Base-by-base conservation (phyloP, 306 rosid species). In the Lathyrus sativus region DNA sequence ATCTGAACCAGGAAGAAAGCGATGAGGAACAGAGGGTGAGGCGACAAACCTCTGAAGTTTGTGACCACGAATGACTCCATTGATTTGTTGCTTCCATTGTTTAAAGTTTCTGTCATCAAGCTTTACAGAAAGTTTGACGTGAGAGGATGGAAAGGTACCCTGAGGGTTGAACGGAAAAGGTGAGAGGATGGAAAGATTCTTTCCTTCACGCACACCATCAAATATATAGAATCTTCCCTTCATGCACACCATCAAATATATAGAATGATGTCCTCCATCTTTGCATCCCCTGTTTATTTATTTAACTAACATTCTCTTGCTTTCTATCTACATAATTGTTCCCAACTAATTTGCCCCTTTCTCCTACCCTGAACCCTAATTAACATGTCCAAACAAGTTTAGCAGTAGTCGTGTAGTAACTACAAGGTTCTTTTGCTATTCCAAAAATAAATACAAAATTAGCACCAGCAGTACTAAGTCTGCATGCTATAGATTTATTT, bases 401-500 rank as follows among this genome's bases (percentile, higher is more conserved):
- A 56, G 51, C 58, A 18, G 41, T 57, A 43, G 26, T 48, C 43
- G 12, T 76, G 43, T 9, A 42, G 39, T 42, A 39, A 49, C 60
- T 65, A 35, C 43, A 11, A 33, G 60, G 46, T 66, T 24, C 61
- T 17, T 71, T 65, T 39, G 39, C 70, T 43, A 22, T 64, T 6
- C 41, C 48, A 14, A 48, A 56, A n/a, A 56, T 56, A 56, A 19
- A 35, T 15, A 33, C 42, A 33, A 5, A 50, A 9, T 11, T 62
- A 62, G 67, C 18, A 22, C 39, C 35, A 26, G 15, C 29, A 62
- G 56, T 72, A 62, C 22, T 45, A 68, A 44, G 65, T 54, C 65
- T 67, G 41, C 66, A 55, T 67, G 67, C 55, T 48, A 12, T 69
- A 38, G 33, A 60, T 22, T 71, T 45, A 72, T 62, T 61, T 17